Conservation (phyloP, 495 filamentous ascomycete genomes). For the Xylaria cubensis region DNA sequence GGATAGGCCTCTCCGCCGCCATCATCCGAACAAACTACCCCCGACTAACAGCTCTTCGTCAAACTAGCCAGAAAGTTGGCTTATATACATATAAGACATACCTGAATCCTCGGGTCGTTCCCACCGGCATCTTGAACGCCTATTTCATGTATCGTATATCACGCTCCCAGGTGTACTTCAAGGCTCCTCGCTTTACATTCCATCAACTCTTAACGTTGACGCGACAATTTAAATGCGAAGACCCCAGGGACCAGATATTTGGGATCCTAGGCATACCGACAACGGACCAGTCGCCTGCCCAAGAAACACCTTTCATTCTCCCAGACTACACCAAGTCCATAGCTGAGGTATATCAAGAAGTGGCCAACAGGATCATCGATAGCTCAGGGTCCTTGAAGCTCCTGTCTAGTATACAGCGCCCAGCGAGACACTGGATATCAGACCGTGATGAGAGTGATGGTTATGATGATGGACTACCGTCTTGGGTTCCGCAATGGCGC, state of each 20-base stretch:
- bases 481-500: no score
- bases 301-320: background rate
- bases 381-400: no score
- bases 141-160: slow-evolving; percentile 2
- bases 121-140: background rate
- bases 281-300: background rate
- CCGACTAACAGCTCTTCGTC: background rate
- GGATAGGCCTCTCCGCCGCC: background rate
- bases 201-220: background rate
- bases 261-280: background rate
- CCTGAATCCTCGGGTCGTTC: background rate
- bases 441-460: no score
- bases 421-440: no score
- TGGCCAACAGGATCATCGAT: no score
- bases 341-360: background rate
- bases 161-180: background rate
- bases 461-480: no score
- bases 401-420: no score
- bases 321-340: background rate
- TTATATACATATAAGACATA: background rate
- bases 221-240: background rate
- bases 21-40: background rate
- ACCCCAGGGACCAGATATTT: background rate
- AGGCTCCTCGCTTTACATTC: slow-evolving; percentile 1
- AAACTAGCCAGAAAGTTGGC: background rate